Conservation (phyloP, 2,329 filamentous ascomycete genomes). For the Epichloe baconii region DNA sequence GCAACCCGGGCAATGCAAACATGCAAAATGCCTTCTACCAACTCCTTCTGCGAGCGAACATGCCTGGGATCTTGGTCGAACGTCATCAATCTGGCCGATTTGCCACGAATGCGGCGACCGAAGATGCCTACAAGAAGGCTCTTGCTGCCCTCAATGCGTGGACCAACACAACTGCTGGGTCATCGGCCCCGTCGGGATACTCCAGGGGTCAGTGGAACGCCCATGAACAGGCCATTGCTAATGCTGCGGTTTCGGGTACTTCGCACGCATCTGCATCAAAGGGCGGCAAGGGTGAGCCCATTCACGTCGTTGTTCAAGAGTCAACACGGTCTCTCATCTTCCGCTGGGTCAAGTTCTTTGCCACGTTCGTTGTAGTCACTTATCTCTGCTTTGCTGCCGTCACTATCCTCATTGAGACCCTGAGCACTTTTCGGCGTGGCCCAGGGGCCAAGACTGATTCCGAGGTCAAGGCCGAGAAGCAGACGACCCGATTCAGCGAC, state of each 20-base stretch:
- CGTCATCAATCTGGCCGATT: slow-evolving; percentile 79
- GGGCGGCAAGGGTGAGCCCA: slow-evolving; percentile 68
- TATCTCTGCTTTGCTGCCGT: slow-evolving; percentile 72
- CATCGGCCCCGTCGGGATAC: slow-evolving; percentile 10
- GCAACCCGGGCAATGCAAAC: slow-evolving; percentile 74
- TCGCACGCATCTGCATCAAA: slow-evolving; percentile 21
- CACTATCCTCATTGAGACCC: slow-evolving; percentile 69
- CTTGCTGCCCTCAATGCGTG: slow-evolving; percentile 30
- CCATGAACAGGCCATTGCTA: slow-evolving; percentile 17
- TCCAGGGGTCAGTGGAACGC: slow-evolving; percentile 17
- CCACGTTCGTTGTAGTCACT: slow-evolving; percentile 63
- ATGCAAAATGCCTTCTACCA: slow-evolving; percentile 93
- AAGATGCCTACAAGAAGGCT: slow-evolving; percentile 67
- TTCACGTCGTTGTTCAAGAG: slow-evolving; percentile 94
- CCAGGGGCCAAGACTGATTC: slow-evolving; percentile 60
- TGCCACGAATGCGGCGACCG: slow-evolving; percentile 65
- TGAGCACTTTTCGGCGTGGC: slow-evolving; percentile 61
- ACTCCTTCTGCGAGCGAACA: slow-evolving; percentile 76
- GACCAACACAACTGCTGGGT: slow-evolving; percentile 13
- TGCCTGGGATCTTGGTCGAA: slow-evolving; percentile 86
- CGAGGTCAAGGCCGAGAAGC: slow-evolving; percentile 84
- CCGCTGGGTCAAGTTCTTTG: slow-evolving; percentile 80
- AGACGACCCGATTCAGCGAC: slow-evolving; percentile 81
- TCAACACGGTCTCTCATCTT: slow-evolving; percentile 67
- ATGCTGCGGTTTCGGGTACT: slow-evolving; percentile 13